phyloP scores from a whole-genome alignment of 2,329 filamentous ascomycete species.

The Dactylellina leptospora region DNA sequence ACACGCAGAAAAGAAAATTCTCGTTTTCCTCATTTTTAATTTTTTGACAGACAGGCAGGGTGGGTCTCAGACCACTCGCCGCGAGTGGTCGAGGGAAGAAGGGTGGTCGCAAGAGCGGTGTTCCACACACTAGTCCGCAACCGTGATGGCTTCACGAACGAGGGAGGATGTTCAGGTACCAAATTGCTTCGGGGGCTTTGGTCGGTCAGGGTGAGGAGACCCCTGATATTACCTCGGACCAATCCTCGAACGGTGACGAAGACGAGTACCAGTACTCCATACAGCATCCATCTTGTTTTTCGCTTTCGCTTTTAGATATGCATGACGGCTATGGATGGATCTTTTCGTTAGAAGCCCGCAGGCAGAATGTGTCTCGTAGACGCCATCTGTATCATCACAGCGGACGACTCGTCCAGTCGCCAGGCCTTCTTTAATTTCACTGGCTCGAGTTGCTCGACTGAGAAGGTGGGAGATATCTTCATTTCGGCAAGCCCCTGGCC shows the following conservation, averaged over 20 bases:
- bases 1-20: slow-evolving; percentile 33
- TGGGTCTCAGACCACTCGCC: slow-evolving; percentile 50
- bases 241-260: slow-evolving; percentile 22
- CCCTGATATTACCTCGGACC: slow-evolving; percentile 50
- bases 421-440: slow-evolving; percentile 41
- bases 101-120: slow-evolving; percentile 9
- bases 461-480: slow-evolving; percentile 45
- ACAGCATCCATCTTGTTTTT: neutral
- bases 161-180: slow-evolving; percentile 49
- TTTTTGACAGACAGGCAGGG: slow-evolving; percentile 51
- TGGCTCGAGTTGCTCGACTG: slow-evolving; percentile 47
- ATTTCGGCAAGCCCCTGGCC: slow-evolving; percentile 48
- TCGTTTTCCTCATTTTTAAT: slow-evolving; percentile 9
- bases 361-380: slow-evolving; percentile 48
- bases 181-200: slow-evolving; percentile 54
- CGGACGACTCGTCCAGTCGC: slow-evolving; percentile 18
- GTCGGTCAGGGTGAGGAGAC: slow-evolving; percentile 27
- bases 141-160: slow-evolving; percentile 22
- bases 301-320: neutral
- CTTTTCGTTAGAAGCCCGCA: slow-evolving; percentile 1
- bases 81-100: slow-evolving; percentile 20
- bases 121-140: slow-evolving; percentile 26
- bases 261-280: slow-evolving; percentile 17
- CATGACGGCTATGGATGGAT: neutral
- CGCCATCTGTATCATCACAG: slow-evolving; percentile 47